These are phyloP conservation scores for Protomyces inouyei DNA, from an alignment of 1,139 yeast genomes.

Conservation along the genomic window DNA sequence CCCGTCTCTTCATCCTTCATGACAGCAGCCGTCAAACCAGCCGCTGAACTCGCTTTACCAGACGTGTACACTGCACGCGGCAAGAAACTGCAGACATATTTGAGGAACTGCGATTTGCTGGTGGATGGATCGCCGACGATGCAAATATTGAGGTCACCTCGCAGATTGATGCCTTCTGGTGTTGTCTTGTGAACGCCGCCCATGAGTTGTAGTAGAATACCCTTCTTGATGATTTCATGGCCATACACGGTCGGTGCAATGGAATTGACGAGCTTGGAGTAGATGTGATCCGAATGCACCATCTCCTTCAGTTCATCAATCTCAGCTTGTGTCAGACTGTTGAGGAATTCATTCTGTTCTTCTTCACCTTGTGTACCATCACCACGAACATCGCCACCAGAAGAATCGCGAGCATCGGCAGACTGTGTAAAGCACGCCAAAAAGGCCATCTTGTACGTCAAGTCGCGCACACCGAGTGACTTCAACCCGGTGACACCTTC, in stretches of 20 bases:
- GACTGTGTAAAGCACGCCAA: constrained; percentile 76
- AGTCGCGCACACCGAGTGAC: constrained; percentile 86
- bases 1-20: constrained; percentile 97
- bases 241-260: constrained; percentile 97
- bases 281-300: constrained; percentile 86
- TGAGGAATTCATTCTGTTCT: constrained; percentile 75
- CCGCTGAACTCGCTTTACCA: constrained; percentile 98
- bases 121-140: constrained; percentile 98
- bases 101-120: constrained; percentile 90
- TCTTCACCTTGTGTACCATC: constrained; percentile 46
- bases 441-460: constrained; percentile 87
- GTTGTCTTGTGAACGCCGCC: constrained; percentile 97
- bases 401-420: constrained; percentile 39
- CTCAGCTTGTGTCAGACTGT: constrained; percentile 75
- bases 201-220: constrained; percentile 75
- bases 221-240: constrained; percentile 90
- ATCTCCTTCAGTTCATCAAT: constrained; percentile 77
- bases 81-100: constrained; percentile 84
- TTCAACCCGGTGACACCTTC: constrained; percentile 84
- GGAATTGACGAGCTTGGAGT: constrained; percentile 78
- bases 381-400: constrained; percentile 46
- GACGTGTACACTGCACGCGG: constrained; percentile 96
- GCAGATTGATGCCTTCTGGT: constrained; percentile 85
- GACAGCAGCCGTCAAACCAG: constrained; percentile 97
- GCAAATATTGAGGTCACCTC: constrained; percentile 97